A percentile compares a stretch with the other conserved stretches of the same genome.
Conservation (phyloP, 1,139 yeast species). For the Hansenula lynferdii region DNA sequence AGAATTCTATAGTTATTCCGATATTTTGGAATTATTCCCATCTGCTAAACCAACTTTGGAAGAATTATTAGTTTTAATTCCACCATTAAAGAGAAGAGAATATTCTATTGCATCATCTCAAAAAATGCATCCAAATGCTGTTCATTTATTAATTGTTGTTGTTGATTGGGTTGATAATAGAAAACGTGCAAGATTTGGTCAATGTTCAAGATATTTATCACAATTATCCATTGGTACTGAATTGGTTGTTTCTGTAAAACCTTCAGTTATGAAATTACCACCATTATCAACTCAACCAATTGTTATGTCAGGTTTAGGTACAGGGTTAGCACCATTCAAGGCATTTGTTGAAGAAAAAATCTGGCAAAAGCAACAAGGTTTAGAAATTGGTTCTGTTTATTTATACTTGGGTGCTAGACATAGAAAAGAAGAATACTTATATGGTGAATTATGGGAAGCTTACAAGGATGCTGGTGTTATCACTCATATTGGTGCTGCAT, state of each 20-base stretch:
- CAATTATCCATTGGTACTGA: slow-evolving; percentile 78
- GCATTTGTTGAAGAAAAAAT: slow-evolving; percentile 95
- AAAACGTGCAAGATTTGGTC: slow-evolving; percentile 89
- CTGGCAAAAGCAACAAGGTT: slow-evolving; percentile 88
- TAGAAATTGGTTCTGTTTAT: slow-evolving; percentile 85
- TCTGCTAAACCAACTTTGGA: slow-evolving; percentile 79
- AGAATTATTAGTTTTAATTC: slow-evolving; percentile 66
- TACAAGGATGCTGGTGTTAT: slow-evolving; percentile 87
- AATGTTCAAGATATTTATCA: slow-evolving; percentile 86
- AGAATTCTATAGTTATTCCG: slow-evolving; percentile 77
- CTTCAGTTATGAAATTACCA: slow-evolving; percentile 96
- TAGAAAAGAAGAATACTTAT: slow-evolving; percentile 89
- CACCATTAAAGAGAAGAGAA: slow-evolving; percentile 94
- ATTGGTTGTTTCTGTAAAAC: slow-evolving; percentile 90
- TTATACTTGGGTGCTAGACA: slow-evolving; percentile 94
- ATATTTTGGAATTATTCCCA: slow-evolving; percentile 72
- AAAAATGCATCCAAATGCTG: slow-evolving; percentile 83
- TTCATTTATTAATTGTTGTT: slow-evolving; percentile 88
- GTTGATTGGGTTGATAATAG: slow-evolving; percentile 92
- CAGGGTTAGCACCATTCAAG: slow-evolving; percentile 98
- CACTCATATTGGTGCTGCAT: slow-evolving; percentile 97
- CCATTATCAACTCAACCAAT: slow-evolving; percentile 84
- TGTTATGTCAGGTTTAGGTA: slow-evolving; percentile 96
- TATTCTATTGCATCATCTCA: slow-evolving; percentile 99
- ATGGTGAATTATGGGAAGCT: slow-evolving; percentile 98